phyloP scores from a whole-genome alignment of 176 grass and related monocot genomes.

The Aegilops tauschii region DNA sequence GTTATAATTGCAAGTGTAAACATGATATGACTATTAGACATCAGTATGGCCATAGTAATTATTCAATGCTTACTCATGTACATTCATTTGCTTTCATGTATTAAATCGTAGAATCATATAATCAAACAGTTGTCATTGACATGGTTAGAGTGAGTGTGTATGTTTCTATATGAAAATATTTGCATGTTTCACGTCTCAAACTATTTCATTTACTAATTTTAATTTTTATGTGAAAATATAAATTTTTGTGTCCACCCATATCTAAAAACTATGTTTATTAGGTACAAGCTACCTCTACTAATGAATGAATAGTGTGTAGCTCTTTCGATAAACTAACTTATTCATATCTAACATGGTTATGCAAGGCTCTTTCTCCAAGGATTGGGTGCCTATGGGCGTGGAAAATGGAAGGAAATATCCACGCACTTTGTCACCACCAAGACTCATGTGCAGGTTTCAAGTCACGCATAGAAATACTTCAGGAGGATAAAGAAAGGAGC shows the following conservation, averaged over 20 bases:
- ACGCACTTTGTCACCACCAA: neutral
- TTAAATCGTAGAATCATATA: neutral
- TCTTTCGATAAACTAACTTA: neutral
- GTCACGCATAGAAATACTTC: conserved; percentile 21
- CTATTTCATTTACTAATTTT: neutral
- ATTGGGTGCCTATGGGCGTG: neutral
- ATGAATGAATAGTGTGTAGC: neutral
- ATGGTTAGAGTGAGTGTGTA: neutral
- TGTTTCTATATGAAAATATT: neutral
- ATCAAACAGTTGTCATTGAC: neutral
- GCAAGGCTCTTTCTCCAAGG: conserved; percentile 17
- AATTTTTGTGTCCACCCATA: neutral
- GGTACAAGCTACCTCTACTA: neutral
- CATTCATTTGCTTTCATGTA: neutral
- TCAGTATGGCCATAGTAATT: neutral
- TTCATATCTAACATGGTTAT: neutral
- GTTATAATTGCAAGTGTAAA: neutral
- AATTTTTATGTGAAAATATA: neutral
- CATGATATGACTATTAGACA: neutral
- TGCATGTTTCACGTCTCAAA: no score
- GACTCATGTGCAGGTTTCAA: neutral
- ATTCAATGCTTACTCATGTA: neutral
- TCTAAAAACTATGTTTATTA: neutral
- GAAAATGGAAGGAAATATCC: conserved; percentile 26
- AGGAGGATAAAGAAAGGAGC: neutral